A percentile compares a stretch with the other conserved stretches of the same genome.
These are phyloP conservation scores for Leishmania guyanensis DNA, from an alignment of 208 protist species.

Conservation along the genomic window DNA sequence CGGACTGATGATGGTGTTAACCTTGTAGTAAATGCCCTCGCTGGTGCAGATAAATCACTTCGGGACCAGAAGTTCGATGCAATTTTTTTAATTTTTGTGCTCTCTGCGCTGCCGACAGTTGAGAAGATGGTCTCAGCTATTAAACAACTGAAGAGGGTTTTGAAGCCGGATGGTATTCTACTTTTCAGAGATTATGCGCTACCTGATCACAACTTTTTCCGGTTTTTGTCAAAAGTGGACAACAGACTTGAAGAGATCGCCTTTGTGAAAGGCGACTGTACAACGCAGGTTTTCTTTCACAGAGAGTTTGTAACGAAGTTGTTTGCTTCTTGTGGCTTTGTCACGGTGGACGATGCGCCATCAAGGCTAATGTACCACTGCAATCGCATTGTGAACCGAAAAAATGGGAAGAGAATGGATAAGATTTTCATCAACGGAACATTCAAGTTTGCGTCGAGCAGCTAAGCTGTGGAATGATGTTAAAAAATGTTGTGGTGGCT, in stretches of 20 bases:
- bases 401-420: constrained; percentile 82
- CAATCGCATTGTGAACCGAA: constrained; percentile 82
- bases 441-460: constrained; percentile 38
- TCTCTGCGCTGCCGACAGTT: constrained; percentile 64
- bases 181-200: constrained; percentile 82
- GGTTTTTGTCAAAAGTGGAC: constrained; percentile 61
- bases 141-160: constrained; percentile 33
- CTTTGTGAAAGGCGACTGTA: constrained; percentile 77
- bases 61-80: constrained; percentile 39
- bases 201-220: constrained; percentile 82
- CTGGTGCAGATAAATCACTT: constrained; percentile 17
- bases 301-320: constrained; percentile 46
- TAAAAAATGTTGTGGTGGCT: too few species aligned
- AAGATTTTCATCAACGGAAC: constrained; percentile 88
- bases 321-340: constrained; percentile 49
- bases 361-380: constrained; percentile 69
- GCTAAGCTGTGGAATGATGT: not conserved
- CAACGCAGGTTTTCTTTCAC: constrained; percentile 79
- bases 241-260: constrained; percentile 26
- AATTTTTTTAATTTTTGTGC: constrained; percentile 81
- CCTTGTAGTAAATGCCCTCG: constrained; percentile 30
- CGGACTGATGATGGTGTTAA: constrained; percentile 23
- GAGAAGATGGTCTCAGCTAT: constrained; percentile 63
- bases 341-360: constrained; percentile 32
- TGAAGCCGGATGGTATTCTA: constrained; percentile 57